Conservation (phyloP, 257 asterid genomes). For the Solanum raphanifolium region DNA sequence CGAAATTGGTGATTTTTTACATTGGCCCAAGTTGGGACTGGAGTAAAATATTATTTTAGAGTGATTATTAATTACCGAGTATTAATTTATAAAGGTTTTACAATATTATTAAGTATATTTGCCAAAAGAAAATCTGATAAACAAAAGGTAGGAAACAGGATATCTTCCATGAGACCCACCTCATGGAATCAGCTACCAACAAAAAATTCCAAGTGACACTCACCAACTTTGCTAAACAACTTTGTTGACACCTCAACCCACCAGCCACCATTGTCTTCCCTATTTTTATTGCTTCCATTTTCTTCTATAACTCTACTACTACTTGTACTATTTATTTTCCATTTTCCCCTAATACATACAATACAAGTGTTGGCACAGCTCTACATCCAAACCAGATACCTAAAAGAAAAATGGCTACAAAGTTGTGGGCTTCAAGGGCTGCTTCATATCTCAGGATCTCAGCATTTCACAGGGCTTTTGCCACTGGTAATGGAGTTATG, state of each 20-base stretch:
- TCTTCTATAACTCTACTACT: neutral
- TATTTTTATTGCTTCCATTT: neutral
- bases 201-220: neutral
- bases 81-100: no score
- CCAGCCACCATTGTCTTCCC: slow-evolving; percentile 8
- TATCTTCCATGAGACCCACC: neutral
- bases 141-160: neutral
- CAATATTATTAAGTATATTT: neutral
- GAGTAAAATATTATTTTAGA: no score
- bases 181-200: neutral
- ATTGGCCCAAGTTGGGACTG: no score
- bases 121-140: neutral
- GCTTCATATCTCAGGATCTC: slow-evolving; percentile 87
- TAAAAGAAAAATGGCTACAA: slow-evolving; percentile 50
- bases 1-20: no score
- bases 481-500: slow-evolving; percentile 45
- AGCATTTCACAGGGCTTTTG: slow-evolving; percentile 61
- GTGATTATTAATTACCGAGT: no score
- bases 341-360: neutral
- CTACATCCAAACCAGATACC: neutral
- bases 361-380: neutral
- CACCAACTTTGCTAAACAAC: slow-evolving; percentile 21
- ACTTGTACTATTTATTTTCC: neutral
- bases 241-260: slow-evolving; percentile 30
- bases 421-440: slow-evolving; percentile 67